phyloP scores from a whole-genome alignment of 345 rosid genomes.

The Turnera subulata region DNA sequence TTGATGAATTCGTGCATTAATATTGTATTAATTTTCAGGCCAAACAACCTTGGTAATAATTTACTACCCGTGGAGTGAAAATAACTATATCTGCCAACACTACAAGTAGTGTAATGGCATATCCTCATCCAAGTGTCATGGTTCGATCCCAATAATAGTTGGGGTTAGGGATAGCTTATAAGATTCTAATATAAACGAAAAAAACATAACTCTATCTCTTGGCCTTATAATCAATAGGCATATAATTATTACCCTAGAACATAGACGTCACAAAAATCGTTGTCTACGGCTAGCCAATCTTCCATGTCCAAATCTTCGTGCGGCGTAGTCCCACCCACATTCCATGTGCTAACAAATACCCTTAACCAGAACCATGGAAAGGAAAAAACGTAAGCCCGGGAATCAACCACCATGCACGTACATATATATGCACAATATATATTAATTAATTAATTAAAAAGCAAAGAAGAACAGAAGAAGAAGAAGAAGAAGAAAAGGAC shows the following conservation, averaged over 20 bases:
- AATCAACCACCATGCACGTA: neutral
- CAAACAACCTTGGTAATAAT: too few relatives aligned
- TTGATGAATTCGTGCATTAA: too few relatives aligned
- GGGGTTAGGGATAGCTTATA: too few relatives aligned
- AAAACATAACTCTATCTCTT: neutral
- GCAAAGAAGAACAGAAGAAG: neutral
- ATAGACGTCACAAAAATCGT: constrained; percentile 56
- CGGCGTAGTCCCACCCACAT: constrained; percentile 80
- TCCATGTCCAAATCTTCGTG: constrained; percentile 54
- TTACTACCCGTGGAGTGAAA: too few relatives aligned
- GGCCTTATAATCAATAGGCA: neutral
- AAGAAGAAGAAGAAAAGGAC: too few relatives aligned
- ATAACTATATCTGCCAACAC: too few relatives aligned
- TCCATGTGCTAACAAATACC: constrained; percentile 81
- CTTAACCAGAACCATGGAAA: constrained; percentile 19
- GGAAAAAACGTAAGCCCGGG: neutral
- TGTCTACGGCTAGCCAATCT: constrained; percentile 48
- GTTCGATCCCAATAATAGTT: too few relatives aligned
- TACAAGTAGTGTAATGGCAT: too few relatives aligned
- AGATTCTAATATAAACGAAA: neutral
- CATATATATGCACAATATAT: neutral
- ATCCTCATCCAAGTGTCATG: too few relatives aligned
- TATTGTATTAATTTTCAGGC: too few relatives aligned
- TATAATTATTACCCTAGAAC: constrained; percentile 84
- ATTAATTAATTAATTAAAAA: neutral